Percentiles rank a stretch among this genome's conserved stretches.
These are phyloP conservation scores for Zoysia matrella DNA, from an alignment of 202 grass and related monocot species.

Conservation along the genomic window DNA sequence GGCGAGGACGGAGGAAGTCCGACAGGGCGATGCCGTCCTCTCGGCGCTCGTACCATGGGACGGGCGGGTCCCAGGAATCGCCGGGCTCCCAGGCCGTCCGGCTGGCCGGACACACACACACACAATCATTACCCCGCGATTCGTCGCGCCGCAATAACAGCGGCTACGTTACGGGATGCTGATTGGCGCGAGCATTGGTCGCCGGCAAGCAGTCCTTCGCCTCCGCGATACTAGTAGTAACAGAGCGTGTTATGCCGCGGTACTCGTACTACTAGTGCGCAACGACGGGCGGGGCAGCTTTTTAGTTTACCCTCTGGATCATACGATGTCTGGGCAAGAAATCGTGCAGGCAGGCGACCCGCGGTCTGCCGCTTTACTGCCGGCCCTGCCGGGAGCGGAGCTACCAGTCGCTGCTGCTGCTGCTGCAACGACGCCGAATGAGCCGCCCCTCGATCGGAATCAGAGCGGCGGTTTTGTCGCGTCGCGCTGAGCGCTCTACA, in stretches of 20 bases:
- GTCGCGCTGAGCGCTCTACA: background rate
- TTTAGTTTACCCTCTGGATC: constrained; percentile 20
- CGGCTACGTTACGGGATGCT: background rate
- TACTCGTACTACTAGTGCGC: background rate
- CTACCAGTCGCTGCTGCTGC: background rate
- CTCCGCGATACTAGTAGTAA: too few species aligned
- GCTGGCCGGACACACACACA: too few species aligned
- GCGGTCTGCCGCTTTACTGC: background rate
- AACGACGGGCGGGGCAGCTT: background rate
- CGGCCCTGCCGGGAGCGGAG: too few species aligned
- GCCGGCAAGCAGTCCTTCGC: background rate
- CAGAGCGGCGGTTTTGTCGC: constrained; percentile 17
- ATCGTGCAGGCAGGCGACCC: constrained; percentile 28
- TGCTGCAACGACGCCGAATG: background rate
- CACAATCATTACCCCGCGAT: background rate
- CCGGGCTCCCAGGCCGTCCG: too few species aligned
- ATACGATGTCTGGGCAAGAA: background rate
- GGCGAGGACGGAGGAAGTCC: too few species aligned
- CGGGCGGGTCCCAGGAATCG: too few species aligned
- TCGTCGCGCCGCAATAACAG: constrained; percentile 34
- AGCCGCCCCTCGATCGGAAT: too few species aligned
- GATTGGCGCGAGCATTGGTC: background rate
- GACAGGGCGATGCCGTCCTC: too few species aligned
- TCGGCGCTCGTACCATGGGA: too few species aligned
- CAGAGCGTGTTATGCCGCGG: constrained; percentile 7